Evolutionary conservation across 345 rosid genomes (phyloP), one percentile per base, ranked within the genome.

Genomic region (Clausena lansium): DNA sequence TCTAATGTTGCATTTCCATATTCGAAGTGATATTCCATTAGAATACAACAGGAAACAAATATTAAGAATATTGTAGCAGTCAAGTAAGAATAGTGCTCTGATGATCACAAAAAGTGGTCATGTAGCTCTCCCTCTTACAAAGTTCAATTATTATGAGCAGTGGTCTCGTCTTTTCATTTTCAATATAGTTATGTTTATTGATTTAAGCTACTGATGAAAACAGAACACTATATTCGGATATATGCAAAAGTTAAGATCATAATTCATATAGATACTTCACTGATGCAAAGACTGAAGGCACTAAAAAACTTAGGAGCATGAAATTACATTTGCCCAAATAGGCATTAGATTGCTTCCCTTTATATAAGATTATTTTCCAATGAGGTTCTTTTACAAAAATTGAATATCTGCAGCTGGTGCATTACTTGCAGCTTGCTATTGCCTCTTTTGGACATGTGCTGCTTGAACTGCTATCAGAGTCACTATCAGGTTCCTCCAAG

Each of bases 381-480:
- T 4, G 41, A 45, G 28, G 9, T 24, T 45, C 75, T 63, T 52
- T 69, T 70, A 76, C 82, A 71, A 38, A 58, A 63, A 39, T 61
- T n/a, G 28, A 38, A 74, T 55, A 55, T 54, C 52, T 47, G 35
- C 73, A 67, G 33, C 32, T 30, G 38, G 11, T 35, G 67, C 72
- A 24, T 55, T 65, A 77, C 57, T 67, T 80, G 52, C 71, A 38
- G 78, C 76, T 78, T 20, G 50, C 79, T 71, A 30, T 38, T 80
- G 73, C 78, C 65, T 76, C 57, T 76, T 79, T 79, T 39, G 79
- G 81, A 64, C 85, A 81, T 67, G 80, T 79, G 61, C 81, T 84
- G 74, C 85, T 79, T 45, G 88, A 81, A 82, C 83, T 86, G 80
- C 88, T 77, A 66, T 73, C 84, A 19, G 88, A 82, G 63, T 71